phyloP scores from a whole-genome alignment of 73 alveolate genomes.

The Halteria grandinella region DNA sequence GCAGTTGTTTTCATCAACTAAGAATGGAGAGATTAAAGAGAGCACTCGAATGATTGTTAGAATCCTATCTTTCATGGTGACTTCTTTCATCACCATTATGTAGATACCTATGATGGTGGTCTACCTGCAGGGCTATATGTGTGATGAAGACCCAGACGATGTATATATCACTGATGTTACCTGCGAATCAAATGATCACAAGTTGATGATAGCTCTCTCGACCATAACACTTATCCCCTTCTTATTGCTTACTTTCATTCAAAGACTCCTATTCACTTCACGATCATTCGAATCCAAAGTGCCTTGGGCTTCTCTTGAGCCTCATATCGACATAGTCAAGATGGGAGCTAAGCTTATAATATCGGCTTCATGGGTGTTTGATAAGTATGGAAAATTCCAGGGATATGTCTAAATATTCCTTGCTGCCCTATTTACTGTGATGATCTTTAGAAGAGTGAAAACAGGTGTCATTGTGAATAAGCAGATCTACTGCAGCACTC shows the following conservation, averaged over 20 bases:
- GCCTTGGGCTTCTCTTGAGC: constrained; percentile 44
- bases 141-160: constrained; percentile 15
- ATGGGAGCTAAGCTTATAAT: not conserved
- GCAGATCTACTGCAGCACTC: no score
- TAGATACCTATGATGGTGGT: constrained; percentile 33
- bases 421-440: no score
- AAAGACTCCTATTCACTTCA: constrained; percentile 35
- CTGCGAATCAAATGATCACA: not conserved
- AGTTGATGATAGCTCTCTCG: not conserved
- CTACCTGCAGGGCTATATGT: constrained; percentile 11
- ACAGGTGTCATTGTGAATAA: no score
- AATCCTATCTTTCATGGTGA: constrained; percentile 1
- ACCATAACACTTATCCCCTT: not conserved
- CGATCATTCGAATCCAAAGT: constrained; percentile 11
- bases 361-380: constrained; percentile 8
- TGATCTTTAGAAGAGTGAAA: no score
- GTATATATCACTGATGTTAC: not conserved
- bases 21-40: constrained; percentile 7
- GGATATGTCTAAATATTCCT: not conserved
- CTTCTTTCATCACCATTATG: constrained; percentile 5
- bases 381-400: constrained; percentile 14
- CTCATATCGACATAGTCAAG: not conserved
- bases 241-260: not conserved
- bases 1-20: constrained; percentile 1
- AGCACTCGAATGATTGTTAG: constrained; percentile 12